Base-by-base conservation (phyloP, 2,329 filamentous ascomycete genomes). In the Colletotrichum sansevieriae region DNA sequence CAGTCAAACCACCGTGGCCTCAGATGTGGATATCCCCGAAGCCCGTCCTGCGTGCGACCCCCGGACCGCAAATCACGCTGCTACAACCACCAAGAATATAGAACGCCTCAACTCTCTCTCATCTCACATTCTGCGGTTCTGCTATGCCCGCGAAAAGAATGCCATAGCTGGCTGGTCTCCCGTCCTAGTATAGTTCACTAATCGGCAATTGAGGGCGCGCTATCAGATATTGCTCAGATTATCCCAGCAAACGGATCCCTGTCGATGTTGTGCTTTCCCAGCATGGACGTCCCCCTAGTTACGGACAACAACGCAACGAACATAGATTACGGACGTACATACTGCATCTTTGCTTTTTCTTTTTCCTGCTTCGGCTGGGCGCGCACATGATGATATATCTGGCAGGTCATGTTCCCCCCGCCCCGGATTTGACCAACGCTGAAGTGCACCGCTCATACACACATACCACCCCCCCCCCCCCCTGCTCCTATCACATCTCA, bases 141-240 rank as follows among this genome's bases (percentile, higher is more conserved):
- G 37, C 29, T 29, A 29, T 29, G 29, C 15, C 11, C 18, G 41
- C 15, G 22, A 37, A 8, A n/a, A 51, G 43, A n/a, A 33, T 57
- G 29, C 37, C 51, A 56, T 57, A 35, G 5, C 25, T 25, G 25
- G 25, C n/a, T 54, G 12, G 29, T 35, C 29, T 29, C 15, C 35
- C 25, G 41, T 18, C 46, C 33, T 65, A 54, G 61, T 47, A 54
- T 41, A 2, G 65, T 65, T 65, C 29, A 68, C 39, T 68, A 68
- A 68, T 65, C 61, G 60, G 61, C 54, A 54, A 65, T 65, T 54
- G 47, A 33, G 11, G 33, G 11, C 49, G 56, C 57, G 65, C 65
- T 59, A 54, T 68, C 65, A 68, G 65, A 47, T 68, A 65, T 51
- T 58, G 39, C 58, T 61, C 46, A 68, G 46, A 60, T 52, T 52